Conservation (phyloP, 1,284 basidiomycete genomes). For the Meripilus lineatus region DNA sequence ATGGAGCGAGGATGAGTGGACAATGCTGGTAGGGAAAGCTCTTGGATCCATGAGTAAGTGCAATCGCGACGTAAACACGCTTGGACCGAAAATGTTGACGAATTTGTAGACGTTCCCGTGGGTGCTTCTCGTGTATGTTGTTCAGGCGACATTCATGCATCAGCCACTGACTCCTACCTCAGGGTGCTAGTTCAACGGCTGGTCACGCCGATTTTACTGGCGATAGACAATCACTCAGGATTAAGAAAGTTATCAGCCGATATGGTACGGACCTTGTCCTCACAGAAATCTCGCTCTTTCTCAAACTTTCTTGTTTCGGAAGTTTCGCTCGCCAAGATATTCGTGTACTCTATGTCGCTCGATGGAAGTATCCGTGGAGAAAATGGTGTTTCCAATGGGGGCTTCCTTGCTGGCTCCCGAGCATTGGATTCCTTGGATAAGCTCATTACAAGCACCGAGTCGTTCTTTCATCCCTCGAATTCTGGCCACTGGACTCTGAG, state of each 20-base stretch:
- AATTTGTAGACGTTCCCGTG: constrained; percentile 63
- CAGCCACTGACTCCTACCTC: constrained; percentile 5
- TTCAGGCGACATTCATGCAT: constrained; percentile 2
- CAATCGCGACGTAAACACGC: constrained; percentile 2
- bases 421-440: constrained; percentile 88
- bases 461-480: constrained; percentile 89
- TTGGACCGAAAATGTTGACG: constrained; percentile 8
- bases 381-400: constrained; percentile 33
- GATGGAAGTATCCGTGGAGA: constrained; percentile 65
- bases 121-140: constrained; percentile 54
- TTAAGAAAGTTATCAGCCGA: constrained; percentile 76
- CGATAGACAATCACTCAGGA: constrained; percentile 62
- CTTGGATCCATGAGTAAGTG: constrained; percentile 82
- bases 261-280: constrained; percentile 42
- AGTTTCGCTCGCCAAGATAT: constrained; percentile 66
- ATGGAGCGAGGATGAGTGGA: constrained; percentile 86
- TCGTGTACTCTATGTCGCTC: constrained; percentile 89
- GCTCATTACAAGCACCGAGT: constrained; percentile 90
- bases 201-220: constrained; percentile 64
- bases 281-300: neutral
- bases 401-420: constrained; percentile 81
- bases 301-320: constrained; percentile 8
- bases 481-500: constrained; percentile 64
- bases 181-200: constrained; percentile 63
- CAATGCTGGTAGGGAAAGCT: constrained; percentile 82